phyloP scores from a whole-genome alignment of 2,329 filamentous ascomycete species.

The Lachnellula hyalina region DNA sequence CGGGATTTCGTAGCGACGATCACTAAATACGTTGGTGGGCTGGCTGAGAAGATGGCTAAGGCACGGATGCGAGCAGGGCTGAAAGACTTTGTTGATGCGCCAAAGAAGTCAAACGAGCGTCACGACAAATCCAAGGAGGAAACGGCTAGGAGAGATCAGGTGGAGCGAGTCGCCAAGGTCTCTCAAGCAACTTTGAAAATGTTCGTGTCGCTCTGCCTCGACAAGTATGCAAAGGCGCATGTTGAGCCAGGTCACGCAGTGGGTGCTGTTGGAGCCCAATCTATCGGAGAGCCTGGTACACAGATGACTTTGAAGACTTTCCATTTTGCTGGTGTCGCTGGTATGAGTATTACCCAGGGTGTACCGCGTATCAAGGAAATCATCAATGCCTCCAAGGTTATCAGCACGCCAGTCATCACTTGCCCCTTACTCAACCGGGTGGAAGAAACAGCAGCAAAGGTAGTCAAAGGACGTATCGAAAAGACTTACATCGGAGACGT shows the following conservation, averaged over 20 bases:
- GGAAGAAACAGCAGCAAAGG: constrained; percentile 72
- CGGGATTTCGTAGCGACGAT: constrained; percentile 78
- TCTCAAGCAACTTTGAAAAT: constrained; percentile 65
- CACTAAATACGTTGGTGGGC: constrained; percentile 61
- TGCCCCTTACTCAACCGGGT: constrained; percentile 75
- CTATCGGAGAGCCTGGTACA: constrained; percentile 95
- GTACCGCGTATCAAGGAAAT: constrained; percentile 99
- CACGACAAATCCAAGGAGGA: constrained; percentile 29
- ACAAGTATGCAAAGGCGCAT: constrained; percentile 85
- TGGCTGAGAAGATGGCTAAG: constrained; percentile 55
- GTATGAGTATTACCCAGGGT: constrained; percentile 99
- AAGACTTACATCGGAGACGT: constrained; percentile 87
- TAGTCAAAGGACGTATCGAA: constrained; percentile 90
- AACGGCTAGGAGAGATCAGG: constrained; percentile 29
- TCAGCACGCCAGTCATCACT: constrained; percentile 89
- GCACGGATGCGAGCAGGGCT: constrained; percentile 49
- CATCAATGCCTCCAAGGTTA: constrained; percentile 92
- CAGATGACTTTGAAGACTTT: constrained; percentile 99
- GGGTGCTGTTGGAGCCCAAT: constrained; percentile 92
- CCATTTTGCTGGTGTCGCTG: constrained; percentile 99
- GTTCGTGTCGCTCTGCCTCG: constrained; percentile 78
- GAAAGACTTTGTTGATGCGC: constrained; percentile 36
- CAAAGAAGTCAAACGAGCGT: constrained; percentile 25
- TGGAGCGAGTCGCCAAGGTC: constrained; percentile 75
- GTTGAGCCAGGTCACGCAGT: constrained; percentile 95